Evolutionary conservation across 2,329 filamentous ascomycete genomes (phyloP).

Genomic region (Ophiobolus disseminans): DNA sequence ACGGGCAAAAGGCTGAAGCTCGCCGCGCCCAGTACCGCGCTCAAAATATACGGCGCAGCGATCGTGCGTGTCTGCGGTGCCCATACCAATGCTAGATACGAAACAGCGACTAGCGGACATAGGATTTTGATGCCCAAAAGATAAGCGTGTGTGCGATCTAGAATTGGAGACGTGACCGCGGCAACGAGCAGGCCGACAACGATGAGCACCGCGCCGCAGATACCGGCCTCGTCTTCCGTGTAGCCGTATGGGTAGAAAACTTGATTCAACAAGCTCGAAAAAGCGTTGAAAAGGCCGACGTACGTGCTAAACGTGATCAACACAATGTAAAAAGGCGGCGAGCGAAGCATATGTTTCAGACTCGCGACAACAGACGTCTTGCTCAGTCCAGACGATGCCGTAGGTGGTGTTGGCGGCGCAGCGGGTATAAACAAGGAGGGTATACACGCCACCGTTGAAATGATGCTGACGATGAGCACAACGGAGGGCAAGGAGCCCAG

Average conservation of each 20-base stretch:
- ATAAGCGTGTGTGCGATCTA: constrained; percentile 85
- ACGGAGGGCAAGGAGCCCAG: constrained; percentile 79
- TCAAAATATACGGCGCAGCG: constrained; percentile 75
- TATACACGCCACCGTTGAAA: constrained; percentile 73
- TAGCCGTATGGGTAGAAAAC: constrained; percentile 88
- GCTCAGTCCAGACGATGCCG: constrained; percentile 67
- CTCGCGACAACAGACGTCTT: constrained; percentile 62
- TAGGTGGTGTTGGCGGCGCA: constrained; percentile 77
- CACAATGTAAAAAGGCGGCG: constrained; percentile 79
- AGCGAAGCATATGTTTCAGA: constrained; percentile 57
- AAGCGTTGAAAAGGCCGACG: constrained; percentile 91
- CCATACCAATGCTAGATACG: constrained; percentile 81
- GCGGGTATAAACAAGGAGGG: constrained; percentile 84
- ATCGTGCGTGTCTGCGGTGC: constrained; percentile 70
- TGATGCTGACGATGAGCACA: constrained; percentile 84
- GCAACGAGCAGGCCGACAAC: constrained; percentile 81
- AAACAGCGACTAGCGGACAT: constrained; percentile 75
- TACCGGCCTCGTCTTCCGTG: constrained; percentile 82
- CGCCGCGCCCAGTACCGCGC: constrained; percentile 78
- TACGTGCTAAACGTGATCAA: constrained; percentile 82
- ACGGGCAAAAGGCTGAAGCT: constrained; percentile 84
- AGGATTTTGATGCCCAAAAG: constrained; percentile 74
- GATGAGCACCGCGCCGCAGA: constrained; percentile 88
- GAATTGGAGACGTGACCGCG: constrained; percentile 78
- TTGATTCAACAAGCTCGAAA: constrained; percentile 88